These are phyloP conservation scores for Phoenix dactylifera DNA, from an alignment of 176 grass and related monocot genomes.

Conservation along the genomic window DNA sequence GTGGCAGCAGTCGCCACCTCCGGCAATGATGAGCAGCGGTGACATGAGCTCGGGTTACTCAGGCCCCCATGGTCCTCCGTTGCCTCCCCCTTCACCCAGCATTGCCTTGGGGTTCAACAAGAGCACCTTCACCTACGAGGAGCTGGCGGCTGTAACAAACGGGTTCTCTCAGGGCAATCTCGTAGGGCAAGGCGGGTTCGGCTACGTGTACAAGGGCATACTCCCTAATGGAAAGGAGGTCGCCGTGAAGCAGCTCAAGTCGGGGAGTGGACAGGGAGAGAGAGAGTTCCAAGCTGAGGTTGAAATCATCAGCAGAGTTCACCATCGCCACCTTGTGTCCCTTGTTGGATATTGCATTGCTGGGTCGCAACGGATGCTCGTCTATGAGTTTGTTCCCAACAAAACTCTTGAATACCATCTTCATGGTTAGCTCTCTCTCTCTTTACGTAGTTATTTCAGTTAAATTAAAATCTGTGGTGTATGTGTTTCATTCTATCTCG, in stretches of 20 bases:
- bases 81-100: constrained; percentile 37
- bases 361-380: constrained; percentile 62
- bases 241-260: constrained; percentile 92
- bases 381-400: constrained; percentile 89
- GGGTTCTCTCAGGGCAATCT: constrained; percentile 56
- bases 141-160: constrained; percentile 50
- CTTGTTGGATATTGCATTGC: constrained; percentile 93
- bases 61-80: constrained; percentile 9
- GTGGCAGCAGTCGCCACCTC: neutral
- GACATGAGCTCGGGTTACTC: constrained; percentile 50
- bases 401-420: constrained; percentile 76
- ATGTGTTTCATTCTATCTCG: neutral
- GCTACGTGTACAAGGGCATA: constrained; percentile 73
- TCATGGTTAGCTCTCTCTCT: constrained; percentile 27
- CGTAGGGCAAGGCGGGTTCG: constrained; percentile 88
- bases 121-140: constrained; percentile 78
- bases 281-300: constrained; percentile 99
- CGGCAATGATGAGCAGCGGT: constrained; percentile 17
- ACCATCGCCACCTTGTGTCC: constrained; percentile 91
- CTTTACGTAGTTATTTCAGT: neutral
- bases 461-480: neutral
- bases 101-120: constrained; percentile 52
- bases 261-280: constrained; percentile 92
- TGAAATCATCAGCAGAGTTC: constrained; percentile 96
- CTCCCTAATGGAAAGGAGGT: constrained; percentile 71